Conservation (phyloP, 1,139 yeast species). For the Trichomonascaceae sp. region DNA sequence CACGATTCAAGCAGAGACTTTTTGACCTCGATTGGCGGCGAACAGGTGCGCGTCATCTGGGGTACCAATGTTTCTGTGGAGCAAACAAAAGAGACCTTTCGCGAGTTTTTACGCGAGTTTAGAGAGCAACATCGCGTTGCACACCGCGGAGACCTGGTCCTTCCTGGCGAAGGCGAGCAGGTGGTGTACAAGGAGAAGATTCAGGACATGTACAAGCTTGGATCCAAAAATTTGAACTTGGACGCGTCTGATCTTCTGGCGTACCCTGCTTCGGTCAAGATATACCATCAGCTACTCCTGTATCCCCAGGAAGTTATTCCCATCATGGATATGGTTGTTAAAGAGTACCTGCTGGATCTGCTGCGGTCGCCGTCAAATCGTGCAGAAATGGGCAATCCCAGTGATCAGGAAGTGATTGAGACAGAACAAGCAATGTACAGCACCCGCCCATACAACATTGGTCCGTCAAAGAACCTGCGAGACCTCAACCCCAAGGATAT, state of each 20-base stretch:
- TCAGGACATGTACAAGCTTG: slow-evolving; percentile 62
- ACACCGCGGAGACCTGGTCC: slow-evolving; percentile 37
- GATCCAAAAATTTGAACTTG: slow-evolving; percentile 69
- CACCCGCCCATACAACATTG: slow-evolving; percentile 58
- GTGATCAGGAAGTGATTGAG: slow-evolving; percentile 56
- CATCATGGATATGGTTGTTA: slow-evolving; percentile 91
- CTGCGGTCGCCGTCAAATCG: slow-evolving; percentile 41
- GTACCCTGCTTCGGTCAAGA: slow-evolving; percentile 60
- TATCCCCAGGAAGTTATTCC: slow-evolving; percentile 97
- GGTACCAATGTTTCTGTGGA: slow-evolving; percentile 94
- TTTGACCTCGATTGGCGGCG: slow-evolving; percentile 32
- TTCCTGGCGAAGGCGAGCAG: slow-evolving; percentile 54
- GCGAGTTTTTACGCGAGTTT: slow-evolving; percentile 74
- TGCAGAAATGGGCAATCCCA: slow-evolving; percentile 17
- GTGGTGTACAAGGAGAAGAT: slow-evolving; percentile 62
- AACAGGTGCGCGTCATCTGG: slow-evolving; percentile 89
- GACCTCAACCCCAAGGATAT: slow-evolving; percentile 92
- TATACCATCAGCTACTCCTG: slow-evolving; percentile 73
- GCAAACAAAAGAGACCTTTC: slow-evolving; percentile 67
- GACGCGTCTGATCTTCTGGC: slow-evolving; percentile 74
- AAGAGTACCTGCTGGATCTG: slow-evolving; percentile 76
- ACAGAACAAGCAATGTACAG: slow-evolving; percentile 72
- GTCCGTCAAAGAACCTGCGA: slow-evolving; percentile 71
- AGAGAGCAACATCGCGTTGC: slow-evolving; percentile 61
- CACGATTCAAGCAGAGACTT: slow-evolving; percentile 5